Evolutionary conservation across 257 asterid species (phyloP), one percentile per base, ranked within the genome.

Genomic region (Fraxinus americana): DNA sequence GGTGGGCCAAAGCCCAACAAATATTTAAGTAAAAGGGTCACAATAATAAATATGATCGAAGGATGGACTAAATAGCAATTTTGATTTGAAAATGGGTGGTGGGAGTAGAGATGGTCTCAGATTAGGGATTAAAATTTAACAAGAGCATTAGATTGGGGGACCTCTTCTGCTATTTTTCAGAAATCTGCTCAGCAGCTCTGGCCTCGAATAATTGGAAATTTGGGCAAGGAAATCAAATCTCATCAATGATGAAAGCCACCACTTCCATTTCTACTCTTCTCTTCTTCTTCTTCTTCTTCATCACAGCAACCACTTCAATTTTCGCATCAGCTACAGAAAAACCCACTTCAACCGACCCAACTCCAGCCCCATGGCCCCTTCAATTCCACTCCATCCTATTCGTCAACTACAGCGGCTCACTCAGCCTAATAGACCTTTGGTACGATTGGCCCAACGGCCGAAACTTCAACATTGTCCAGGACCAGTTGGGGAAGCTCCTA

Each of bases 361-460:
- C 73, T 8, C 96, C 96, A 14, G 73, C 87, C 0, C 89, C 93
- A 48, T 93, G 97, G 96, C 95, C 98, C 6, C 87, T 67, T 76
- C 98, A 93, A 78, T 93, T 93, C 90, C 96, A 91, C 88, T 92
- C 98, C 32, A 80, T 79, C 32, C 89, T 92, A 38, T 87, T 57
- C 67, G 92, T 79, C 41, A 92, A 93, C 78, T 87, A 77, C 90
- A 90, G 87, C 21, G 88, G 87, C 21, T 82, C 91, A 2, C 90
- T 90, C 10, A 81, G 91, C 80, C 70, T 86, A 7, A 90, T 92
- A 69, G 94, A 94, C 82, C 89, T 94, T 39, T 92, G 98, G 95
- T 92, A 94, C 86, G 98, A 93, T 71, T 93, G 97, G 94, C 83
- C 97, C 54, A 93, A 93, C 80, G 92, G 97, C 71, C 92, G 97